phyloP scores from a whole-genome alignment of 176 grass and related monocot genomes.

The Ampelocalamus luodianensis region DNA sequence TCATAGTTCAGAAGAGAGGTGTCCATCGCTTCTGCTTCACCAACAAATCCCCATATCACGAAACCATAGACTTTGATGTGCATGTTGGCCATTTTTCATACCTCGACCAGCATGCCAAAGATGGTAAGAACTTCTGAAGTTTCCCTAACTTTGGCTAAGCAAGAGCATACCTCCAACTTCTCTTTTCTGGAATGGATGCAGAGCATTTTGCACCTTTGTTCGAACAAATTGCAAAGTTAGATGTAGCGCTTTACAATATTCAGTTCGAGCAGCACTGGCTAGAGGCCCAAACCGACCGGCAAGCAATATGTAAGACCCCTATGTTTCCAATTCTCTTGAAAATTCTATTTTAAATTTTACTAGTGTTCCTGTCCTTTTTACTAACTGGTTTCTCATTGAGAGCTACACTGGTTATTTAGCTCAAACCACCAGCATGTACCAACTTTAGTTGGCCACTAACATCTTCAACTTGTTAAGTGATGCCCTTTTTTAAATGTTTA shows the following conservation, averaged over 20 bases:
- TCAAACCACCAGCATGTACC: background rate
- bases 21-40: slow-evolving; percentile 91
- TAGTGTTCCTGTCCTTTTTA: background rate
- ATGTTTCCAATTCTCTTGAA: slow-evolving; percentile 11
- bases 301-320: slow-evolving; percentile 73
- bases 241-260: slow-evolving; percentile 98
- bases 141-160: background rate
- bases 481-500: background rate
- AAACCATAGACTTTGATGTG: slow-evolving; percentile 97
- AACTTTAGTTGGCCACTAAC: background rate
- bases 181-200: slow-evolving; percentile 43
- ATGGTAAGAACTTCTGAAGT: slow-evolving; percentile 62
- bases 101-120: slow-evolving; percentile 96
- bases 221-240: slow-evolving; percentile 95
- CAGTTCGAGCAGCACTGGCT: slow-evolving; percentile 99
- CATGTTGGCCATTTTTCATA: slow-evolving; percentile 95
- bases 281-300: slow-evolving; percentile 96
- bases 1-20: slow-evolving; percentile 88
- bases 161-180: background rate
- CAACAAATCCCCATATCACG: slow-evolving; percentile 93
- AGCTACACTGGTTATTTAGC: slow-evolving; percentile 1
- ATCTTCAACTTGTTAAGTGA: slow-evolving; percentile 2
- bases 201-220: slow-evolving; percentile 93
- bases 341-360: background rate
- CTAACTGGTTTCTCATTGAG: background rate